Conservation (phyloP, 768 basidiomycete species). For the Leccinum obscurum region DNA sequence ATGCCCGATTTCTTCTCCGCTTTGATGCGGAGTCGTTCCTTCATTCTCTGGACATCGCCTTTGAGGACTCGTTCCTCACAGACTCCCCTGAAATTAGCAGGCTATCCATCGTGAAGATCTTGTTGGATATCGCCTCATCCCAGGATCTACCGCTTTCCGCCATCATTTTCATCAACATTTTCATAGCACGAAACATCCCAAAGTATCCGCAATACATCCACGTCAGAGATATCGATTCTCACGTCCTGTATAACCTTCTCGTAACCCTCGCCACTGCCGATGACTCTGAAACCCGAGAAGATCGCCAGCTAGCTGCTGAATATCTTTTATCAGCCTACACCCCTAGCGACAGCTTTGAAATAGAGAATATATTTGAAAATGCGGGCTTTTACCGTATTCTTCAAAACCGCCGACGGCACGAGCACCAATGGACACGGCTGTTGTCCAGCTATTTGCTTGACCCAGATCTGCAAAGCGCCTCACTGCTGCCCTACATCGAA, state of each 20-base stretch:
- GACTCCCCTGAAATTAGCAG: slow-evolving; percentile 66
- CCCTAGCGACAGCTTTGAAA: slow-evolving; percentile 71
- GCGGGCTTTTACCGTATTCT: slow-evolving; percentile 94
- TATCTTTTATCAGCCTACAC: slow-evolving; percentile 90
- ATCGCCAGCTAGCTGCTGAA: slow-evolving; percentile 93
- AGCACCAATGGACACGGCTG: slow-evolving; percentile 73
- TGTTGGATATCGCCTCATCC: slow-evolving; percentile 72
- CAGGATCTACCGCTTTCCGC: slow-evolving; percentile 58
- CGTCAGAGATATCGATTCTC: slow-evolving; percentile 49
- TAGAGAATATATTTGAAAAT: slow-evolving; percentile 67
- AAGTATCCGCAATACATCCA: slow-evolving; percentile 89
- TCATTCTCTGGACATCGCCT: slow-evolving; percentile 90
- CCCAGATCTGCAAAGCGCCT: slow-evolving; percentile 54
- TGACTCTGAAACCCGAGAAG: slow-evolving; percentile 81
- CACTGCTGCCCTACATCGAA: slow-evolving; percentile 67
- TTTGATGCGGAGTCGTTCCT: slow-evolving; percentile 95
- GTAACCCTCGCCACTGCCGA: slow-evolving; percentile 73
- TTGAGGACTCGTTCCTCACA: slow-evolving; percentile 91
- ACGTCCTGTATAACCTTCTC: slow-evolving; percentile 72
- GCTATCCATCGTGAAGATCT: slow-evolving; percentile 77
- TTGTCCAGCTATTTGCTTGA: slow-evolving; percentile 77
- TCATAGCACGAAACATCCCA: slow-evolving; percentile 93
- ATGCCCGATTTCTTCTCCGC: slow-evolving; percentile 75
- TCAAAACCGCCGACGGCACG: slow-evolving; percentile 74
- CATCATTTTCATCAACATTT: slow-evolving; percentile 87